Conservation (phyloP, 768 basidiomycete species). For the Termitomyces sp. region DNA sequence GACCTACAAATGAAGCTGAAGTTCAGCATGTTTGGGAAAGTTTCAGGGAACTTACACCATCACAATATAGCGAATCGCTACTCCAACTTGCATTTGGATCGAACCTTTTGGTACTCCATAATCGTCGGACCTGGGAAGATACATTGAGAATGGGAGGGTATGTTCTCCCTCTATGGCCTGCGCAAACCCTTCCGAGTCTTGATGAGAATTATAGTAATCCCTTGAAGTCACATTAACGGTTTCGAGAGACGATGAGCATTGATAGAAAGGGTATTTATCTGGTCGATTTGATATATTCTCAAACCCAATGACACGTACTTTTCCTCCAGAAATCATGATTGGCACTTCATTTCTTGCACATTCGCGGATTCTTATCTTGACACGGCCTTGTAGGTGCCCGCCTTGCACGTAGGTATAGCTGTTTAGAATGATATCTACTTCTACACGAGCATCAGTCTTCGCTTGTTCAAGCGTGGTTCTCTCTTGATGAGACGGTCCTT, state of each 20-base stretch:
- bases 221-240: constrained; percentile 40
- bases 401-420: constrained; percentile 78
- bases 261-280: constrained; percentile 78
- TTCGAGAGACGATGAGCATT: constrained; percentile 53
- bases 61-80: neutral
- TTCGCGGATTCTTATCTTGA: constrained; percentile 60
- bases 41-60: neutral
- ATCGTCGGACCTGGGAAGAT: constrained; percentile 50
- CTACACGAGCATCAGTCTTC: constrained; percentile 67
- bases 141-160: constrained; percentile 65
- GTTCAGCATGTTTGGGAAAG: neutral
- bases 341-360: constrained; percentile 48
- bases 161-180: constrained; percentile 63
- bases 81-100: constrained; percentile 49
- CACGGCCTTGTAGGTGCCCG: constrained; percentile 58
- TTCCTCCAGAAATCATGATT: constrained; percentile 66
- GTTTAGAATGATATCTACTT: constrained; percentile 76
- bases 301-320: constrained; percentile 80
- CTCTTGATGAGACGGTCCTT: constrained; percentile 19
- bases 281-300: constrained; percentile 59
- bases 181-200: constrained; percentile 59
- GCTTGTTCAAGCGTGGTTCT: constrained; percentile 62
- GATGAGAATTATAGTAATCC: constrained; percentile 34
- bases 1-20: constrained; percentile 37
- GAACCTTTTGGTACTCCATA: constrained; percentile 54